A percentile compares a stretch with the other conserved stretches of the same genome.
Conservation (phyloP, 2,329 filamentous ascomycete species). For the Bipolaris cookei region DNA sequence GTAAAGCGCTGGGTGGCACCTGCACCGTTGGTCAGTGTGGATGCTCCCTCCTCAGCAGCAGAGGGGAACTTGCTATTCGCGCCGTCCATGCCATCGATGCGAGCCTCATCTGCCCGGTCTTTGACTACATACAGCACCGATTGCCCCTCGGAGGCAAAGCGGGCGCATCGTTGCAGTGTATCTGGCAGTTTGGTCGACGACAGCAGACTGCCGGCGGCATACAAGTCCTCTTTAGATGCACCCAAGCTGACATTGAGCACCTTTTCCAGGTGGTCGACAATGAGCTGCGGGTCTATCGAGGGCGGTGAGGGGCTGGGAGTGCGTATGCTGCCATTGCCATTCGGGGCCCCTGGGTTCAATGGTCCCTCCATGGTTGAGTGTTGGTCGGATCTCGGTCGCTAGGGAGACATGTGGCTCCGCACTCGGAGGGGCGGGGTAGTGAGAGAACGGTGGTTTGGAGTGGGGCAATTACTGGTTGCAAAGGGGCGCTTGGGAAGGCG, state of each 20-base stretch:
- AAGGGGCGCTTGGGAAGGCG: slow-evolving; percentile 15
- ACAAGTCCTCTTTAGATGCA: slow-evolving; percentile 73
- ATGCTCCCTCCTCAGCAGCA: slow-evolving; percentile 12
- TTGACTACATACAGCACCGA: slow-evolving; percentile 91
- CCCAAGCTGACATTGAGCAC: slow-evolving; percentile 58
- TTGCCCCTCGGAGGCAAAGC: slow-evolving; percentile 88
- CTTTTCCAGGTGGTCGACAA: slow-evolving; percentile 57
- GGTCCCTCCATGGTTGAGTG: slow-evolving; percentile 50
- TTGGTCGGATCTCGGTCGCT: slow-evolving; percentile 32
- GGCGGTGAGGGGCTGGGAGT: slow-evolving; percentile 47
- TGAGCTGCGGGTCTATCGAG: slow-evolving; percentile 54
- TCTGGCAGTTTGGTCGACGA: slow-evolving; percentile 74
- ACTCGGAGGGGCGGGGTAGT: slow-evolving; percentile 21
- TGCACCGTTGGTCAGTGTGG: slow-evolving; percentile 49
- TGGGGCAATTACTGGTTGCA: slow-evolving; percentile 10
- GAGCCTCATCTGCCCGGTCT: slow-evolving; percentile 64
- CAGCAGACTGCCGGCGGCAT: slow-evolving; percentile 80
- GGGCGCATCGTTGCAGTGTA: slow-evolving; percentile 83
- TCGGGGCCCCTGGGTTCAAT: slow-evolving; percentile 49
- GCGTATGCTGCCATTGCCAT: slow-evolving; percentile 43
- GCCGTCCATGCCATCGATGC: slow-evolving; percentile 39
- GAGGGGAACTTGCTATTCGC: slow-evolving; percentile 38
- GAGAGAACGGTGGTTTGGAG: slow-evolving; percentile 8
- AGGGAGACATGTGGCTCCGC: slow-evolving; percentile 43
- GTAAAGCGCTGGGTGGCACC: slow-evolving; percentile 61